Evolutionary conservation across 257 asterid genomes (phyloP).

Genomic region (Nicotiana noctiflora): DNA sequence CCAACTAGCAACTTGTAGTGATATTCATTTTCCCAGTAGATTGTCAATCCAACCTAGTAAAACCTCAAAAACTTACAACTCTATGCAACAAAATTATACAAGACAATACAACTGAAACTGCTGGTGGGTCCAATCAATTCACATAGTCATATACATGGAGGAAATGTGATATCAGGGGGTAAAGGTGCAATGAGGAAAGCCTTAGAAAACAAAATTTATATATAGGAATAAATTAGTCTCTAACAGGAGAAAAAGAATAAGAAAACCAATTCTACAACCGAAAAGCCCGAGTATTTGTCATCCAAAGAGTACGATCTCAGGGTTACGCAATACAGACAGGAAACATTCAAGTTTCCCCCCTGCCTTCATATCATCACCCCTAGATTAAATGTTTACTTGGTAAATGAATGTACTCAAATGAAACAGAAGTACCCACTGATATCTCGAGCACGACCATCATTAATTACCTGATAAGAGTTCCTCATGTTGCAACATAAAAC

Average conservation of each 20-base stretch:
- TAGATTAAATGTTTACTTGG: not conserved
- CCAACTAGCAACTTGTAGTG: too few relatives aligned
- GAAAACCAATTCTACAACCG: not conserved
- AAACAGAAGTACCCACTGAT: not conserved
- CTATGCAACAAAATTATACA: not conserved
- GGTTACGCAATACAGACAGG: not conserved
- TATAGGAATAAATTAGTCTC: not conserved
- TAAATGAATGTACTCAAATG: not conserved
- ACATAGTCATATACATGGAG: not conserved
- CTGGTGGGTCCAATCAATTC: not conserved
- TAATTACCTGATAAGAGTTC: constrained; percentile 1
- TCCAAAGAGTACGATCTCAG: not conserved
- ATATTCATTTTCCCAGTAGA: too few relatives aligned
- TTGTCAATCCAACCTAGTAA: too few relatives aligned
- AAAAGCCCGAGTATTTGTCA: not conserved
- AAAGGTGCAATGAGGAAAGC: not conserved
- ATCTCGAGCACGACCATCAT: not conserved
- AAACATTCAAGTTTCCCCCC: not conserved
- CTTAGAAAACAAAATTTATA: not conserved
- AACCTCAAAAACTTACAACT: not conserved
- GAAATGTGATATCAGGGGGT: not conserved
- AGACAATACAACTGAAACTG: not conserved
- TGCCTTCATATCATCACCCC: not conserved
- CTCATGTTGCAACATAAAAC: constrained; percentile 15
- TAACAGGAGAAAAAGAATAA: not conserved